Conservation (phyloP, 192 early-diverging fungal species). For the Chytriomyces confervae region DNA sequence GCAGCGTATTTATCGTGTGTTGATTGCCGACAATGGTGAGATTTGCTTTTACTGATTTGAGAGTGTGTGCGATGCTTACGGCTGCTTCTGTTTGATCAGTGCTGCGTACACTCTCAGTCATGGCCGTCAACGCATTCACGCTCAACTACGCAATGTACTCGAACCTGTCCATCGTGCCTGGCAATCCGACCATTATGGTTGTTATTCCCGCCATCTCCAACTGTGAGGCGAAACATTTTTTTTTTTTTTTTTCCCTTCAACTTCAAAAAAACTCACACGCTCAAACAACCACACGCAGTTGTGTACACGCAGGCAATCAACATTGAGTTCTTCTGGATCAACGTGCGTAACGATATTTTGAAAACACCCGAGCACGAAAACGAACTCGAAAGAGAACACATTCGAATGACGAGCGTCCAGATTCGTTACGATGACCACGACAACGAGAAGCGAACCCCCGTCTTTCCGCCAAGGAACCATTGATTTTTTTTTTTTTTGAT, state of each 20-base stretch:
- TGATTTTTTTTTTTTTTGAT: neutral
- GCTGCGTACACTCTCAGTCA: neutral
- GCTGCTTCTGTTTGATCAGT: neutral
- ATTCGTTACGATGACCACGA: neutral
- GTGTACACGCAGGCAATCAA: constrained; percentile 6
- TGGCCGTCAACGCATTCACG: constrained; percentile 4
- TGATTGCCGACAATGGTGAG: constrained; percentile 1
- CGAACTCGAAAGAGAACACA: neutral
- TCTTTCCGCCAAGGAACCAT: neutral
- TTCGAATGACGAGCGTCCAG: neutral
- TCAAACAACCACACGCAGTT: neutral
- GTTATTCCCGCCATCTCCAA: neutral
- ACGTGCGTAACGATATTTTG: neutral
- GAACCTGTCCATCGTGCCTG: neutral
- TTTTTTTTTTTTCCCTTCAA: neutral
- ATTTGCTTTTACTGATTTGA: too few relatives aligned
- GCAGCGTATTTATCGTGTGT: neutral
- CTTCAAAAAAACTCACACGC: too few relatives aligned
- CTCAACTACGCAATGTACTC: constrained; percentile 4
- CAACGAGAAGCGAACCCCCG: neutral
- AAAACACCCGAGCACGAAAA: neutral
- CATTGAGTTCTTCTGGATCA: constrained; percentile 3
- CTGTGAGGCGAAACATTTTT: neutral
- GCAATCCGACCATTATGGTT: neutral
- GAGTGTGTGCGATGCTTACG: neutral